Evolutionary conservation across 805 yeast genomes (phyloP).

Genomic region (Yamadazyma insecticola): DNA sequence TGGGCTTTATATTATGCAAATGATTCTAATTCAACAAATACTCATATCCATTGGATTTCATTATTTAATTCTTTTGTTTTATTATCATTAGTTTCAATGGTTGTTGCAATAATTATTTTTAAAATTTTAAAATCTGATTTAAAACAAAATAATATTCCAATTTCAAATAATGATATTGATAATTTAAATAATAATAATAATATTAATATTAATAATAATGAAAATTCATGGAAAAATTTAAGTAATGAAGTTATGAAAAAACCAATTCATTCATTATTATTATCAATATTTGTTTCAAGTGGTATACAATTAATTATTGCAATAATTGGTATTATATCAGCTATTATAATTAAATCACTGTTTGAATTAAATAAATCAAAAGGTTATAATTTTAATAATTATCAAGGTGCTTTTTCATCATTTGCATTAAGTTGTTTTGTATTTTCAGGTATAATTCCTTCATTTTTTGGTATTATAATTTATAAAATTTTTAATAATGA

Average conservation of each 20-base stretch:
- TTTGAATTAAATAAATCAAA: slow-evolving; percentile 14
- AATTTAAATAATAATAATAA: slow-evolving; percentile 1
- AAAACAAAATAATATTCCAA: slow-evolving; percentile 4
- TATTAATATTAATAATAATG: not conserved
- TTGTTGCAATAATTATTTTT: slow-evolving; percentile 61
- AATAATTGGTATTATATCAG: slow-evolving; percentile 53
- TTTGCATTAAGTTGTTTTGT: slow-evolving; percentile 58
- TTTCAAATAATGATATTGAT: slow-evolving; percentile 11
- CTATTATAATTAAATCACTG: slow-evolving; percentile 40
- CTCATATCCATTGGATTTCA: slow-evolving; percentile 72
- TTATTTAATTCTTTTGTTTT: slow-evolving; percentile 67
- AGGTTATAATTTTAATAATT: slow-evolving; percentile 53
- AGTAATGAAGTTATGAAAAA: slow-evolving; percentile 49
- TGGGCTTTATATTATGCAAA: slow-evolving; percentile 69
- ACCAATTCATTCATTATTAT: slow-evolving; percentile 44
- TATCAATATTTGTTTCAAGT: slow-evolving; percentile 60
- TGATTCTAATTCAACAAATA: slow-evolving; percentile 39
- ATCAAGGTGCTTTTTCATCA: slow-evolving; percentile 58
- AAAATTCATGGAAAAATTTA: slow-evolving; percentile 46
- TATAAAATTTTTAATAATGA: slow-evolving; percentile 49
- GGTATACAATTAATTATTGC: slow-evolving; percentile 74
- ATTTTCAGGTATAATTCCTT: slow-evolving; percentile 69
- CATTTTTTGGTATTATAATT: slow-evolving; percentile 64
- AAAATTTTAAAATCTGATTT: slow-evolving; percentile 42
- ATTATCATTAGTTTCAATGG: slow-evolving; percentile 53